A percentile compares a stretch with the other conserved stretches of the same genome.
phyloP scores from a whole-genome alignment of 2,329 filamentous ascomycete species.

The Acrocalymma vagum region DNA sequence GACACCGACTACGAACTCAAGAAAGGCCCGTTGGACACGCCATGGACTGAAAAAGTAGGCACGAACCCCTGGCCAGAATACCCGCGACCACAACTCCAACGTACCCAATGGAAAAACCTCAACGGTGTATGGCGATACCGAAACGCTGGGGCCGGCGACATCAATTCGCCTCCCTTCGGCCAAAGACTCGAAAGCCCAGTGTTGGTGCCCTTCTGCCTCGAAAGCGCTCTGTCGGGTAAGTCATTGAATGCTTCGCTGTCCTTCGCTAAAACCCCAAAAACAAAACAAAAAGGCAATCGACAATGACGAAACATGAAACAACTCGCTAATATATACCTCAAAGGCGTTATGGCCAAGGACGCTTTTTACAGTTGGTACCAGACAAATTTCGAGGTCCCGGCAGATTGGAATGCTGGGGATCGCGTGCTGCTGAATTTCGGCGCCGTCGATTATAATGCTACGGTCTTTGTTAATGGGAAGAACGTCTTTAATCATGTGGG shows the following conservation, averaged over 20 bases:
- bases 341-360: conserved; percentile 52
- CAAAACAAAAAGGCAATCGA: too few species aligned
- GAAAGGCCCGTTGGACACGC: conserved; percentile 47
- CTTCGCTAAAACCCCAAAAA: too few species aligned
- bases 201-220: conserved; percentile 62
- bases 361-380: conserved; percentile 58
- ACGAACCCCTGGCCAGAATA: conserved; percentile 66
- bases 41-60: conserved; percentile 62
- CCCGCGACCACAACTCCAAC: conserved; percentile 64
- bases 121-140: conserved; percentile 68
- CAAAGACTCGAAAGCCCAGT: conserved; percentile 54
- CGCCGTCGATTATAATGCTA: conserved; percentile 66
- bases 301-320: conserved; percentile 35
- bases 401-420: conserved; percentile 53
- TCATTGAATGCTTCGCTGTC: background rate
- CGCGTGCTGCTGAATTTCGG: conserved; percentile 65
- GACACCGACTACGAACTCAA: conserved; percentile 39
- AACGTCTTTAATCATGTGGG: conserved; percentile 64
- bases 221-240: conserved; percentile 61
- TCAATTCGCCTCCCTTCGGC: conserved; percentile 55
- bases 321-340: conserved; percentile 46
- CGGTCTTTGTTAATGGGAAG: conserved; percentile 66
- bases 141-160: conserved; percentile 49
- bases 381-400: conserved; percentile 61
- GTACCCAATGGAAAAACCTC: conserved; percentile 63